These are phyloP conservation scores for Eimeria brunetti DNA, from an alignment of 169 alveolate genomes.

Conservation along the genomic window DNA sequence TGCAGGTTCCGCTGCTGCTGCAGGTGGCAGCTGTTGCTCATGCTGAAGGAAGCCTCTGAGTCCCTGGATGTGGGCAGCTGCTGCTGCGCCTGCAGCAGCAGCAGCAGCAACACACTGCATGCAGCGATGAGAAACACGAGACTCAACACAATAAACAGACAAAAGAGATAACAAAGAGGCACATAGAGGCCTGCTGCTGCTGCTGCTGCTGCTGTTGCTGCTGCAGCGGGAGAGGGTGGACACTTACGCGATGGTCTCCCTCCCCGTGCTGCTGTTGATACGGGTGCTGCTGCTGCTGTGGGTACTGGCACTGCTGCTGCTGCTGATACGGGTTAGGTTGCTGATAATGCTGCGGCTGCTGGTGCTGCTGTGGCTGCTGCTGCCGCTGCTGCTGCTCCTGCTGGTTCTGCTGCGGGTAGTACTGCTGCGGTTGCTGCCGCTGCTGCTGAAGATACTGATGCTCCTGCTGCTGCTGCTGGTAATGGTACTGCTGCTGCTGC, in stretches of 20 bases:
- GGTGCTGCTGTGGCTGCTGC: not conserved
- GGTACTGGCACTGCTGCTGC: not conserved
- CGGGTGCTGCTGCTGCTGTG: no score
- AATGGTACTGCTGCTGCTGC: no score
- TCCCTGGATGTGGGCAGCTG: not conserved
- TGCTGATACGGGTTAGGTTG: not conserved
- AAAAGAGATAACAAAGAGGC: no score
- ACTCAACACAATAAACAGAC: no score
- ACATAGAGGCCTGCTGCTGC: no score
- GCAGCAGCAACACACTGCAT: not conserved
- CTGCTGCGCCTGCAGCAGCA: no score
- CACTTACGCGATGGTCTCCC: not conserved
- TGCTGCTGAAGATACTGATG: no score
- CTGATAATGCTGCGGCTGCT: not conserved
- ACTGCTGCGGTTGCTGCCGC: slow-evolving; percentile 9
- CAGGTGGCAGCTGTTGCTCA: not conserved
- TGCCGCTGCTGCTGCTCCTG: slow-evolving; percentile 7
- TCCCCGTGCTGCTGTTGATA: slow-evolving; percentile 11
- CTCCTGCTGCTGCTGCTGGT: no score
- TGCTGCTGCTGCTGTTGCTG: not conserved
- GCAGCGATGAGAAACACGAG: no score
- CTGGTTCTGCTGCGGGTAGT: not conserved
- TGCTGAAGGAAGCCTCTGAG: not conserved
- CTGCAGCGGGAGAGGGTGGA: no score
- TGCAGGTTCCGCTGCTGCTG: no score